Evolutionary conservation across 352 stramenopile species (phyloP).

Genomic region (Nothophytophthora sp.): DNA sequence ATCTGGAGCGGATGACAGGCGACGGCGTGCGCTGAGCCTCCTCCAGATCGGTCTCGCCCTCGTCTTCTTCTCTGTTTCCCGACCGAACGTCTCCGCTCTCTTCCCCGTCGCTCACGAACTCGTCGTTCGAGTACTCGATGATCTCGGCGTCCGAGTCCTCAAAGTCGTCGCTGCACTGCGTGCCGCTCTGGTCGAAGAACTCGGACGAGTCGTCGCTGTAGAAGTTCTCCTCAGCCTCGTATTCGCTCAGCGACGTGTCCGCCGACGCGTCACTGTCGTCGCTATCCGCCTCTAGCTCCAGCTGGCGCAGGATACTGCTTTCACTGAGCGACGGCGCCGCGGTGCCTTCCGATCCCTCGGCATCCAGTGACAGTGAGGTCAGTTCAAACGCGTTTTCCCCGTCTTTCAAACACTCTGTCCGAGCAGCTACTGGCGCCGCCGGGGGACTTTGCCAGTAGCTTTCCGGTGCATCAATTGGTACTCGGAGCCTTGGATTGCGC

Average conservation of each 20-base stretch:
- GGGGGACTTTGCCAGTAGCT: conserved; percentile 6
- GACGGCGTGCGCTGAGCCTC: conserved; percentile 7
- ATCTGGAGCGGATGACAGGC: conserved; percentile 13
- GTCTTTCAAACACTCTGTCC: conserved; percentile 10
- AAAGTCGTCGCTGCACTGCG: conserved; percentile 84
- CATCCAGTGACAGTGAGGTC: conserved; percentile 30
- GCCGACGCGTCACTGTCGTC: conserved; percentile 29
- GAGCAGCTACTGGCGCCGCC: background rate
- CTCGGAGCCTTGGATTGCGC: background rate
- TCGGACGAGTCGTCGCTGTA: conserved; percentile 81
- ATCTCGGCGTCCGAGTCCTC: conserved; percentile 77
- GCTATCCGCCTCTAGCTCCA: conserved; percentile 56
- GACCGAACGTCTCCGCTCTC: background rate
- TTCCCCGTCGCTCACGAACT: conserved; percentile 50
- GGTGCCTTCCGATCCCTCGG: conserved; percentile 23
- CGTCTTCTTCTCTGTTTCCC: conserved; percentile 1
- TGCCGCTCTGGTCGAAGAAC: conserved; percentile 66
- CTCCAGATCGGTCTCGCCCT: conserved; percentile 4
- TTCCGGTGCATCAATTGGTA: background rate
- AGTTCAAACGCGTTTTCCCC: conserved; percentile 21
- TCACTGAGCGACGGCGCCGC: conserved; percentile 39
- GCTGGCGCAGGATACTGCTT: conserved; percentile 59
- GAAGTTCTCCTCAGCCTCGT: conserved; percentile 83
- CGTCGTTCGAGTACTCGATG: conserved; percentile 77
- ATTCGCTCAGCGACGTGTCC: conserved; percentile 71